Evolutionary conservation across 345 rosid species (phyloP).

Genomic region (Hibiscus syriacus): DNA sequence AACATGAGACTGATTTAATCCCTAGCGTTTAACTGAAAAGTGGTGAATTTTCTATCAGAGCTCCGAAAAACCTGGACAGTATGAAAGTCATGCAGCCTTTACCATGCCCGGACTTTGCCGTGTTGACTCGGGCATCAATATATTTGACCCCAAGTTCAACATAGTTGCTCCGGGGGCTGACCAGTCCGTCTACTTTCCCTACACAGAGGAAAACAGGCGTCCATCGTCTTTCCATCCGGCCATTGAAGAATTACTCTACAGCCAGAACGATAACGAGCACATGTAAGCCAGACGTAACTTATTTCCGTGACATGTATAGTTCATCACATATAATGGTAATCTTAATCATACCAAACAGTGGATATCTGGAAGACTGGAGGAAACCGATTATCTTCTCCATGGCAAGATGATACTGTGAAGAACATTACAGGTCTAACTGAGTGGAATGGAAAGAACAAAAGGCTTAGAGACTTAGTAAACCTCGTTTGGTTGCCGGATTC

Average conservation of each 20-base stretch:
- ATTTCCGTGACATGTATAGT: background rate
- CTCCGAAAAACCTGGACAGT: constrained; percentile 76
- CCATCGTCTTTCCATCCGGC: constrained; percentile 54
- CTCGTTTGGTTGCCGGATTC: constrained; percentile 89
- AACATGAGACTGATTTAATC: background rate
- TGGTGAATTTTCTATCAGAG: constrained; percentile 20
- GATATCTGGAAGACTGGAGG: constrained; percentile 60
- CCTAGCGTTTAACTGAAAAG: background rate
- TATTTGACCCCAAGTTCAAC: constrained; percentile 91
- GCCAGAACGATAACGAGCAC: constrained; percentile 61
- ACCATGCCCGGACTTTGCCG: constrained; percentile 91
- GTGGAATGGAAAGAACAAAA: constrained; percentile 85
- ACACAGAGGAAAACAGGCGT: constrained; percentile 43
- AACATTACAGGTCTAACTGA: constrained; percentile 83
- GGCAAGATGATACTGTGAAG: constrained; percentile 90
- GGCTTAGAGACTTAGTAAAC: constrained; percentile 67
- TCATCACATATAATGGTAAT: background rate
- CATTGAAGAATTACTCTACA: constrained; percentile 69
- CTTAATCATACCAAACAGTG: constrained; percentile 35
- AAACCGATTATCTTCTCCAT: constrained; percentile 93
- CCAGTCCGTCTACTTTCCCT: constrained; percentile 83
- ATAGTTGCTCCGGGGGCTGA: constrained; percentile 97
- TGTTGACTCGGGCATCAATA: constrained; percentile 79
- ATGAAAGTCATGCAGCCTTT: constrained; percentile 73
- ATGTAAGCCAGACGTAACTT: constrained; percentile 48